Percentiles rank a stretch among this genome's conserved stretches.
Conservation (phyloP, 2,329 filamentous ascomycete genomes). For the Sclerotinia nivalis region DNA sequence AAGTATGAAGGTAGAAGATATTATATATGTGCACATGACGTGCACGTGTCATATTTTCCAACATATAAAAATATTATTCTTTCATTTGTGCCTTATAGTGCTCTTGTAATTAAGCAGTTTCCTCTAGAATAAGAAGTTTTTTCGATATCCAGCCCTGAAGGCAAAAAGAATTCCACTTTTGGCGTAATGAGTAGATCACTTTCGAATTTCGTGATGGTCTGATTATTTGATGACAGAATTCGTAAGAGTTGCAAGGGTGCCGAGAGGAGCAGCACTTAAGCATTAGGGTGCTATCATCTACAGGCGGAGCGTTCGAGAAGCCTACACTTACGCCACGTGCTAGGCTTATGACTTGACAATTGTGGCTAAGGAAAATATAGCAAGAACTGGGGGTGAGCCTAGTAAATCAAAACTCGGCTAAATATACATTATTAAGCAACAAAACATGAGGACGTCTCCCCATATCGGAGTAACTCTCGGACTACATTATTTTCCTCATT, state of each 20-base stretch:
- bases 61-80: no score
- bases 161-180: neutral
- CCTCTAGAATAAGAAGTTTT: no score
- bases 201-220: neutral
- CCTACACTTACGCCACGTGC: no score
- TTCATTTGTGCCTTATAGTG: no score
- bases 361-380: neutral
- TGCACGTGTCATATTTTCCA: no score
- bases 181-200: neutral
- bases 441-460: neutral
- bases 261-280: neutral
- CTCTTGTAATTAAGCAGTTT: no score
- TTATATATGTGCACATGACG: no score
- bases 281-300: slow-evolving; percentile 10
- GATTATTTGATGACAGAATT: neutral
- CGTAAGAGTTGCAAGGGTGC: no score
- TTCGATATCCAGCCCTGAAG: neutral
- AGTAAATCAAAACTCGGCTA: neutral
- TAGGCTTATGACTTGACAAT: no score
- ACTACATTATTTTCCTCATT: neutral
- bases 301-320: slow-evolving; percentile 21
- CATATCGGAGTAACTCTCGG: neutral
- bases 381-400: neutral
- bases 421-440: neutral
- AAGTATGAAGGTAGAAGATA: no score